phyloP scores from a whole-genome alignment of 441 rosid species.

The Mallotus japonicus region DNA sequence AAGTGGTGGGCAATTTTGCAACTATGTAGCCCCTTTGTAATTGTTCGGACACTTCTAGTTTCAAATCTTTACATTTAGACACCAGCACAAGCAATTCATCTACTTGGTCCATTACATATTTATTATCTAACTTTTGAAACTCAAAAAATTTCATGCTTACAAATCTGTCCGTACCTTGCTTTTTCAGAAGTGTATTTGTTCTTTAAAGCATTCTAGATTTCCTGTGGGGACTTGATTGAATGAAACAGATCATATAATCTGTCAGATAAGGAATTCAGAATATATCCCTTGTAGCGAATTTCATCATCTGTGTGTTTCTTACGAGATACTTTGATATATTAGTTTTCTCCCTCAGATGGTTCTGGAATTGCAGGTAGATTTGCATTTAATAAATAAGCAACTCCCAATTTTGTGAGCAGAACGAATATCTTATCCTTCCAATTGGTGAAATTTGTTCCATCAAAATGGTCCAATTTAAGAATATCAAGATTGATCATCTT shows the following conservation, averaged over 20 bases:
- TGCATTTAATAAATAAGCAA: neutral
- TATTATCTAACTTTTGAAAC: neutral
- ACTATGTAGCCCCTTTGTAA: neutral
- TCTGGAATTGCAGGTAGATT: neutral
- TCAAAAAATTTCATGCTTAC: conserved; percentile 1
- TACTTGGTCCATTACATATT: neutral
- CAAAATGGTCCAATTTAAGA: neutral
- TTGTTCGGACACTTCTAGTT: neutral
- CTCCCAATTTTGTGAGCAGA: neutral
- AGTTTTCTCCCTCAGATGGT: neutral
- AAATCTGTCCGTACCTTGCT: neutral
- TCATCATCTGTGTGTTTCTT: conserved; percentile 10
- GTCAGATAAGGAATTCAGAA: conserved; percentile 3
- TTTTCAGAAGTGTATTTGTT: neutral
- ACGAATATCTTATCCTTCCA: neutral
- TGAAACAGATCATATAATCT: neutral
- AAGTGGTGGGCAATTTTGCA: neutral
- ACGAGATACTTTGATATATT: neutral
- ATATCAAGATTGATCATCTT: neutral
- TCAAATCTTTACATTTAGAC: neutral
- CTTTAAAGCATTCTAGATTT: neutral
- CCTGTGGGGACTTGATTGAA: neutral
- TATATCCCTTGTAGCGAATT: neutral
- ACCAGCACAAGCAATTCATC: neutral
- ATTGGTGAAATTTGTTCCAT: conserved; percentile 6